These are phyloP conservation scores for Albophoma yamanashiensis DNA, from an alignment of 2,329 filamentous ascomycete species.

Conservation along the genomic window DNA sequence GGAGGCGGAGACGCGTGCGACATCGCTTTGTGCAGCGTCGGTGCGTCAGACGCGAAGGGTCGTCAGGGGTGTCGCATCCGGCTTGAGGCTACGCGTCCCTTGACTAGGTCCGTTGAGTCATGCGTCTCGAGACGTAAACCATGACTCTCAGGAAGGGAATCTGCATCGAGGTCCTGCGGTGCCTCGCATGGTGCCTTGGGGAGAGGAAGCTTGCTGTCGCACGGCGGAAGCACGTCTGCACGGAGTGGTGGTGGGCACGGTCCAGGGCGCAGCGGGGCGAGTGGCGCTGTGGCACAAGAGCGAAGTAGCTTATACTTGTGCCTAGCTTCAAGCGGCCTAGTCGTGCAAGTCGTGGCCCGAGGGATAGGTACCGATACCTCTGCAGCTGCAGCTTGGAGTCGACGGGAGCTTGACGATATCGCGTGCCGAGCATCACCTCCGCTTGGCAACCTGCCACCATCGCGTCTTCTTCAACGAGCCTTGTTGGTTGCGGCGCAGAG, in stretches of 20 bases:
- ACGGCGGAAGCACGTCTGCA: neutral
- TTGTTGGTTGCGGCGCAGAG: neutral
- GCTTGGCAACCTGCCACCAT: neutral
- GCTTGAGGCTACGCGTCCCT: neutral
- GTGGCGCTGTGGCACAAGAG: neutral
- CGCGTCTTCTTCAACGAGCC: neutral
- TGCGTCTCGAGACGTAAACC: neutral
- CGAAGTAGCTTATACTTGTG: neutral
- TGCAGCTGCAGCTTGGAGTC: neutral
- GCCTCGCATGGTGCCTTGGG: neutral
- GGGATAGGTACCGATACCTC: neutral
- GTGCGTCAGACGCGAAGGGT: neutral
- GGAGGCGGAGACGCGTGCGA: conserved; percentile 11
- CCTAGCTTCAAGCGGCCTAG: neutral
- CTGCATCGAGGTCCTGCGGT: neutral
- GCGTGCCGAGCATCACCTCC: neutral
- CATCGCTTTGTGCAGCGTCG: conserved; percentile 10
- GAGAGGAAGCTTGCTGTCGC: neutral
- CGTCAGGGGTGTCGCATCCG: neutral
- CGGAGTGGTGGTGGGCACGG: neutral
- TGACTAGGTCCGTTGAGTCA: neutral
- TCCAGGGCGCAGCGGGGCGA: neutral
- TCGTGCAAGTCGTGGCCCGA: too few relatives aligned
- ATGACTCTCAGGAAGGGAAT: neutral
- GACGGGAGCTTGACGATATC: neutral